Conservation (phyloP, 306 rosid genomes). For the Pyrus communis region DNA sequence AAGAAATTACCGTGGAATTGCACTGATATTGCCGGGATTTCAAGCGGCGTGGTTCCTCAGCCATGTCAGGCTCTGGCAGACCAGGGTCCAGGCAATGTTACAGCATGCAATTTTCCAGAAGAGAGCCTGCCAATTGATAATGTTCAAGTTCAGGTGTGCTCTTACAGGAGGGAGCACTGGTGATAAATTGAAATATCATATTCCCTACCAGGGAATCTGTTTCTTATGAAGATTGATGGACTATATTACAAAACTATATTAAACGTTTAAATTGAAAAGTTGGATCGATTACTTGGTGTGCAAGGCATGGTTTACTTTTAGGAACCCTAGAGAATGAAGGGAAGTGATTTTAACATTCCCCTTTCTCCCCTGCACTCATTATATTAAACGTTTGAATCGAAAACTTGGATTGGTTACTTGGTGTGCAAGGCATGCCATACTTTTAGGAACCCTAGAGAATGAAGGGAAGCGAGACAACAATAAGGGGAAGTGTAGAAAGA, state of each 20-base stretch:
- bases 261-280: not conserved
- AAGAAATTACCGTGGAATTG: conserved; percentile 66
- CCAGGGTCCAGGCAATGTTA: conserved; percentile 31
- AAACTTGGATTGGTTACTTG: not conserved
- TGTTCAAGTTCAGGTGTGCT: conserved; percentile 40
- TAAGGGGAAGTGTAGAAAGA: not conserved
- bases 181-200: conserved; percentile 9
- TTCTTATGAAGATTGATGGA: not conserved
- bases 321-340: not conserved
- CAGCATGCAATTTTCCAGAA: conserved; percentile 47
- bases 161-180: conserved; percentile 27
- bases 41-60: conserved; percentile 47
- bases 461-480: not conserved
- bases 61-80: conserved; percentile 52
- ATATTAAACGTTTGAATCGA: not conserved
- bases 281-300: not conserved
- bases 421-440: not conserved
- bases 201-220: not conserved
- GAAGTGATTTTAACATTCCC: too few species aligned
- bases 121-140: conserved; percentile 39
- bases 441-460: not conserved
- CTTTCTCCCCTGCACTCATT: not conserved
- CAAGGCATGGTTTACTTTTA: not conserved
- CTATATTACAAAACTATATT: not conserved
- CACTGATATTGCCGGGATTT: conserved; percentile 53